Conservation (phyloP, 768 basidiomycete species). For the Cyathus striatus region DNA sequence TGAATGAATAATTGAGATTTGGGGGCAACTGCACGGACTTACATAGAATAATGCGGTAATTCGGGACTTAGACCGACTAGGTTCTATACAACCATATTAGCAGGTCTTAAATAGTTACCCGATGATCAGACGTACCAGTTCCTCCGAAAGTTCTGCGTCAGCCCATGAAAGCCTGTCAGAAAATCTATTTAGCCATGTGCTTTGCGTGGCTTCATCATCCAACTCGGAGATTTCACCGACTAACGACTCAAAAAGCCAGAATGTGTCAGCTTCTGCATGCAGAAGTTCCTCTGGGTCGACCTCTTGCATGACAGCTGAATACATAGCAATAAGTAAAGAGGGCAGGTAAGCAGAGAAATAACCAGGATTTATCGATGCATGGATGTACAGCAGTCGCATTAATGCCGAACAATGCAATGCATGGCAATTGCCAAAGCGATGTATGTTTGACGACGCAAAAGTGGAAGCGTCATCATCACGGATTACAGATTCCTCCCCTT, state of each 20-base stretch:
- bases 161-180: conserved; percentile 57
- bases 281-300: conserved; percentile 53
- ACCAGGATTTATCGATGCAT: conserved; percentile 67
- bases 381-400: conserved; percentile 66
- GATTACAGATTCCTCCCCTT: conserved; percentile 18
- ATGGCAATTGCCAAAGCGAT: conserved; percentile 43
- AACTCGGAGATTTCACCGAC: conserved; percentile 69
- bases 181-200: conserved; percentile 58
- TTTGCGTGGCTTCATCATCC: conserved; percentile 62
- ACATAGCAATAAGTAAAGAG: conserved; percentile 66
- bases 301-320: conserved; percentile 57
- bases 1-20: neutral
- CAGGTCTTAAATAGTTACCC: conserved; percentile 2
- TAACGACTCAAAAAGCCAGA: conserved; percentile 77
- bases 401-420: conserved; percentile 58
- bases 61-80: conserved; percentile 63
- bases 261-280: conserved; percentile 75
- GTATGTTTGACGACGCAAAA: conserved; percentile 40
- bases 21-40: conserved; percentile 19
- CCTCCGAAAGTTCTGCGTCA: conserved; percentile 55
- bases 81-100: conserved; percentile 31
- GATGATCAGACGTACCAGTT: conserved; percentile 41
- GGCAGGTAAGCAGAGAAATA: conserved; percentile 64
- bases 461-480: conserved; percentile 29
- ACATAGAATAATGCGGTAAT: conserved; percentile 80